These are phyloP conservation scores for Brassica rapa DNA, from an alignment of 345 rosid genomes.

Conservation along the genomic window DNA sequence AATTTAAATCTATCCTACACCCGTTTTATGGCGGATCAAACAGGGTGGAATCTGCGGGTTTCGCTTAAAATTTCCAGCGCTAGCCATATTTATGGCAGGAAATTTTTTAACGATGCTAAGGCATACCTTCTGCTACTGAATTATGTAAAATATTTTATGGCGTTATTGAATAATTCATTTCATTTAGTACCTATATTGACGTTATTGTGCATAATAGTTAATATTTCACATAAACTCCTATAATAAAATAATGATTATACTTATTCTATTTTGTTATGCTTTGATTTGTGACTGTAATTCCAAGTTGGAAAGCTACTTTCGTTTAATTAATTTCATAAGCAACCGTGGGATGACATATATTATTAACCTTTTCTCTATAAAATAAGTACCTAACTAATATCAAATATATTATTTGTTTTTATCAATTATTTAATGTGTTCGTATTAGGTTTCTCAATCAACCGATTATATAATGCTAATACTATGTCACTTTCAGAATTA, in stretches of 20 bases:
- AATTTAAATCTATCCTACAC: too few relatives aligned
- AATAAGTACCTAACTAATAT: not conserved
- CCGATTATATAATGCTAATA: slow-evolving; percentile 23
- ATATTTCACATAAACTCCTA: not conserved
- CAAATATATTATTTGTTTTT: not conserved
- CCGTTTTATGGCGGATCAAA: too few relatives aligned
- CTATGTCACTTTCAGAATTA: slow-evolving; percentile 36
- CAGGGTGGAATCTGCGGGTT: too few relatives aligned
- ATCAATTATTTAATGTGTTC: slow-evolving; percentile 30
- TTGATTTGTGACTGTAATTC: slow-evolving; percentile 5
- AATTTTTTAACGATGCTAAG: too few relatives aligned
- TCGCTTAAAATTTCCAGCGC: too few relatives aligned
- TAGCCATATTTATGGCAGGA: not conserved
- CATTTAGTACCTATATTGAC: not conserved
- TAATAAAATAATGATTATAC: not conserved
- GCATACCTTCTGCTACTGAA: not conserved
- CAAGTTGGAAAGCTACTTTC: slow-evolving; percentile 22
- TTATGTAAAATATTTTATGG: not conserved
- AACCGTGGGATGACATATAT: slow-evolving; percentile 41
- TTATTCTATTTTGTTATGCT: slow-evolving; percentile 13
- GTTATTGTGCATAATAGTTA: not conserved
- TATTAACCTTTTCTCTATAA: slow-evolving; percentile 16
- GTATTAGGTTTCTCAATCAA: slow-evolving; percentile 29
- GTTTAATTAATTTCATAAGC: slow-evolving; percentile 24
- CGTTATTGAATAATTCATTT: not conserved